Conservation (phyloP, 2,329 filamentous ascomycete species). For the Akanthomyces lecanii region DNA sequence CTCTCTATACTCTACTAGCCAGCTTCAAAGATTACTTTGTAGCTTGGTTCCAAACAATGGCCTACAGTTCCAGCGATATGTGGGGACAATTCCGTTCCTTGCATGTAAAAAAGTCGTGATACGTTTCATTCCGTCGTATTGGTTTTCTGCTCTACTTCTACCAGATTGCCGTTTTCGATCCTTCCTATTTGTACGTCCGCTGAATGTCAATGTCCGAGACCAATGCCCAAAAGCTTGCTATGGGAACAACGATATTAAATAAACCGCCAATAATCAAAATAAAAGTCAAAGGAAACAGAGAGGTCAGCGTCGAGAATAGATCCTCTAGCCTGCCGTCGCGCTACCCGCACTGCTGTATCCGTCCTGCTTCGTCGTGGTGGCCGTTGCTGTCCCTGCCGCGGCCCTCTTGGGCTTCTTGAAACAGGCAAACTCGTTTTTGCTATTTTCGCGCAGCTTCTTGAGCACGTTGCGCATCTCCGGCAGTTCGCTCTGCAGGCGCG, state of each 20-base stretch:
- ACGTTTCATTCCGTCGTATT: background rate
- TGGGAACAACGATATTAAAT: too few relatives aligned
- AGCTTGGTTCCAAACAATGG: too few relatives aligned
- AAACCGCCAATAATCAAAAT: background rate
- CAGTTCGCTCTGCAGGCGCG: conserved; percentile 76
- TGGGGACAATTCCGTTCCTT: background rate
- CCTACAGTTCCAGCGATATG: background rate
- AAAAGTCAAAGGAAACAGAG: background rate
- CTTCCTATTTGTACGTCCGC: background rate
- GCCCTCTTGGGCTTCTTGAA: conserved; percentile 62
- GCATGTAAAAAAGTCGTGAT: background rate
- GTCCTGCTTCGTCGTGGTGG: conserved; percentile 4
- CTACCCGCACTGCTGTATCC: conserved; percentile 10
- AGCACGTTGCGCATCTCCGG: conserved; percentile 84
- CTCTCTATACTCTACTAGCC: background rate
- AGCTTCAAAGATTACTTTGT: too few relatives aligned
- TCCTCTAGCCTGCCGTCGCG: conserved; percentile 25
- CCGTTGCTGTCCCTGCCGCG: conserved; percentile 20
- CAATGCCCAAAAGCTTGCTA: background rate
- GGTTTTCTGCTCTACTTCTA: background rate
- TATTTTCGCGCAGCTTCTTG: conserved; percentile 77
- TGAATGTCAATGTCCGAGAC: background rate
- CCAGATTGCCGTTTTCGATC: background rate
- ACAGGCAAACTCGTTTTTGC: conserved; percentile 82
- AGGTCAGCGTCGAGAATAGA: conserved; percentile 6